Conservation (phyloP, 2,329 filamentous ascomycete species). For the Calonectria pteridis region DNA sequence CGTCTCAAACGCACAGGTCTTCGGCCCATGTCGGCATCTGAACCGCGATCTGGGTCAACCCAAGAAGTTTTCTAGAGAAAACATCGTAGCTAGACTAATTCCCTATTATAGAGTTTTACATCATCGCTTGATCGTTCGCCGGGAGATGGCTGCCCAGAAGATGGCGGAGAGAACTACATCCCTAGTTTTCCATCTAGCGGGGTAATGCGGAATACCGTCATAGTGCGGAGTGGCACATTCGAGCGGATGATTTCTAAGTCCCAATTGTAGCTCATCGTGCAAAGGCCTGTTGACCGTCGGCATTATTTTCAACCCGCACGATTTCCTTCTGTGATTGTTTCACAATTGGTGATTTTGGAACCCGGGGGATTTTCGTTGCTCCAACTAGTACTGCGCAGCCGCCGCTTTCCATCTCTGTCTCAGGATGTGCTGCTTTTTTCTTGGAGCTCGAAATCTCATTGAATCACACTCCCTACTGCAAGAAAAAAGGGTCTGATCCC, state of each 20-base stretch:
- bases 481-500: not conserved
- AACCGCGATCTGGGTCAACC: not conserved
- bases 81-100: not conserved
- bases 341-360: not conserved
- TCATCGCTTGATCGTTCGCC: not conserved
- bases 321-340: not conserved
- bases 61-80: not conserved
- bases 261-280: not conserved
- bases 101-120: not conserved
- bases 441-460: not conserved
- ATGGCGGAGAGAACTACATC: not conserved
- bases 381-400: not conserved
- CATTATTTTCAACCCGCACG: not conserved
- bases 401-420: not conserved
- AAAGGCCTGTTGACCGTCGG: not conserved
- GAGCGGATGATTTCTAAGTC: not conserved
- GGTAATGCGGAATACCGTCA: not conserved
- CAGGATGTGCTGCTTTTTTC: not conserved
- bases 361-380: not conserved
- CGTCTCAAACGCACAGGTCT: not conserved
- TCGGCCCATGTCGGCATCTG: not conserved
- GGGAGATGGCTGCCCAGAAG: not conserved
- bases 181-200: not conserved
- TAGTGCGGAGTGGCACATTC: not conserved
- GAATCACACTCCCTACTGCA: not conserved